phyloP scores from a whole-genome alignment of 148 eudicot genomes.

The Amaranthus cruentus region DNA sequence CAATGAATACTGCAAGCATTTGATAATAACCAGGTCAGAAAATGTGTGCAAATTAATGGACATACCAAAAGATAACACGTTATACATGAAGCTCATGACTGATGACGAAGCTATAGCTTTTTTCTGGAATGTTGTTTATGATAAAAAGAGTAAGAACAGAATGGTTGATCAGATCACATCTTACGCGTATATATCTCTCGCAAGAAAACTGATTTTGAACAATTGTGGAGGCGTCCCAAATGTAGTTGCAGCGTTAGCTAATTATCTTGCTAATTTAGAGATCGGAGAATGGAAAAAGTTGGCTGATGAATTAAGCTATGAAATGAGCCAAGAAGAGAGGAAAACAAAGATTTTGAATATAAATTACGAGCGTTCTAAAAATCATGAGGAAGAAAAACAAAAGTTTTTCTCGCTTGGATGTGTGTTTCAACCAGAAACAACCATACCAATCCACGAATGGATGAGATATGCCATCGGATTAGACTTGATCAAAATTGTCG shows the following conservation, averaged over 20 bases:
- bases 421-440: slow-evolving; percentile 1
- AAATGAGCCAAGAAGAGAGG: not conserved
- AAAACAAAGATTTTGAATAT: not conserved
- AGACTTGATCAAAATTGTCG: slow-evolving; percentile 3
- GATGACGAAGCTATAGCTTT: not conserved
- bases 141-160: not conserved
- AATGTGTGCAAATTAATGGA: slow-evolving; percentile 12
- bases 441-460: not conserved
- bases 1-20: slow-evolving; percentile 4
- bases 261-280: not conserved
- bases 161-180: not conserved
- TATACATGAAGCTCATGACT: not conserved
- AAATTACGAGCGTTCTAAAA: not conserved
- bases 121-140: not conserved
- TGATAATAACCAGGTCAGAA: slow-evolving; percentile 4
- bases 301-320: slow-evolving; percentile 10
- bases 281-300: slow-evolving; percentile 6
- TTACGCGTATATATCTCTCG: not conserved
- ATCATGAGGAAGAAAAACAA: not conserved
- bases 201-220: slow-evolving; percentile 1
- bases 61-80: not conserved
- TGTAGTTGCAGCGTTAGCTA: slow-evolving; percentile 11
- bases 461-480: slow-evolving; percentile 21
- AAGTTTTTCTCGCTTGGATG: slow-evolving; percentile 14
- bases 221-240: slow-evolving; percentile 18